A percentile compares a stretch with the other conserved stretches of the same genome.
Conservation (phyloP, 352 stramenopile species). For the Phytophthora chlamydospora region DNA sequence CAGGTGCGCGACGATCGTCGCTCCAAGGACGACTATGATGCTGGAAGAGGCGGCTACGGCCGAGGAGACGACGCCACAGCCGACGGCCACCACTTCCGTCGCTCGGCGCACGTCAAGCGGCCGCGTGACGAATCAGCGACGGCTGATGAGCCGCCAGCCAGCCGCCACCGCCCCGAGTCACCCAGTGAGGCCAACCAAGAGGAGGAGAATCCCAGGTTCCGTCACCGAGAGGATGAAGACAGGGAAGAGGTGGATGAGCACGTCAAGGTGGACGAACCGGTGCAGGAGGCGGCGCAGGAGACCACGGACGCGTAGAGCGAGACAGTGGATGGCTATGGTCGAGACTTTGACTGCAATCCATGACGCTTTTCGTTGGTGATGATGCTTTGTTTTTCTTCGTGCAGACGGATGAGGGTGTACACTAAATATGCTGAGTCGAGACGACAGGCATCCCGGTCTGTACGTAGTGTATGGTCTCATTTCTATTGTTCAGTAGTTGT, state of each 20-base stretch:
- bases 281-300: constrained; percentile 16
- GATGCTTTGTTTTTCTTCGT: no score
- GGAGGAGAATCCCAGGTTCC: constrained; percentile 39
- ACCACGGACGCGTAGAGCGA: constrained; percentile 14
- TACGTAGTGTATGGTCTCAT: no score
- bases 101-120: constrained; percentile 60
- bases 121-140: constrained; percentile 55
- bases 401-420: no score
- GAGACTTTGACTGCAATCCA: no score
- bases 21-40: constrained; percentile 88
- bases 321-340: no score
- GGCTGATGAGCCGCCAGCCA: constrained; percentile 45
- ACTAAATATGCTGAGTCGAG: no score
- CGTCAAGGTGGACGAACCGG: constrained; percentile 9
- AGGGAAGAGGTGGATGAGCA: constrained; percentile 11
- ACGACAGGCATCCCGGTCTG: no score
- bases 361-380: no score
- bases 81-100: constrained; percentile 76
- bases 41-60: constrained; percentile 78
- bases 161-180: constrained; percentile 27
- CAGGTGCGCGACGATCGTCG: constrained; percentile 87
- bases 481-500: background rate
- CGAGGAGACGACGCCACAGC: constrained; percentile 59
- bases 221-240: constrained; percentile 31
- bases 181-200: constrained; percentile 27